Percentiles rank a stretch among this genome's conserved stretches.
These are phyloP conservation scores for Mycena olivaceomarginata DNA, from an alignment of 768 basidiomycete genomes.

Conservation along the genomic window DNA sequence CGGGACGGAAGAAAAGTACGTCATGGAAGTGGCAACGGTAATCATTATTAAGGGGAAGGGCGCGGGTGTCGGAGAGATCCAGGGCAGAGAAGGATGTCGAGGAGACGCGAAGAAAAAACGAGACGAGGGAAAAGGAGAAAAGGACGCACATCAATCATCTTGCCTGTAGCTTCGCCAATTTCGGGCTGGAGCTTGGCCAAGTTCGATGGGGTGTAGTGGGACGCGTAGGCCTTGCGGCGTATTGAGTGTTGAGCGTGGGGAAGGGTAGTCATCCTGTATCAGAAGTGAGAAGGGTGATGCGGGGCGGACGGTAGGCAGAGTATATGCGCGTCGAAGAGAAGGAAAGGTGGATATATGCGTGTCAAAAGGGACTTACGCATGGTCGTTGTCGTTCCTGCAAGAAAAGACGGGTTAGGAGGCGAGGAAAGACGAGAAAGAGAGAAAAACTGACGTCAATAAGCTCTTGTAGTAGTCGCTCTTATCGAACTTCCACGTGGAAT, in stretches of 20 bases:
- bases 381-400: conserved; percentile 87
- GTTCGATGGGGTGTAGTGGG: conserved; percentile 81
- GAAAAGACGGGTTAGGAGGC: conserved; percentile 41
- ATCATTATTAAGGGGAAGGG: conserved; percentile 17
- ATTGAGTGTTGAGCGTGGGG: conserved; percentile 81
- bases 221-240: conserved; percentile 85
- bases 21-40: conserved; percentile 35
- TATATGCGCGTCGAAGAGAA: conserved; percentile 61
- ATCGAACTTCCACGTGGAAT: conserved; percentile 87
- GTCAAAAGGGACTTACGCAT: conserved; percentile 74
- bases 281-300: conserved; percentile 49
- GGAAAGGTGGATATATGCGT: conserved; percentile 62
- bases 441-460: conserved; percentile 79
- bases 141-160: conserved; percentile 76
- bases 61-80: conserved; percentile 28
- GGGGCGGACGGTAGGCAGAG: conserved; percentile 43
- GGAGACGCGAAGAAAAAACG: conserved; percentile 4
- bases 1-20: conserved; percentile 20
- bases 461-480: conserved; percentile 90
- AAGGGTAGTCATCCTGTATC: conserved; percentile 85
- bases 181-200: conserved; percentile 83
- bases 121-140: not conserved
- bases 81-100: conserved; percentile 26
- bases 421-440: conserved; percentile 26
- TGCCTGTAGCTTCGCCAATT: conserved; percentile 76